A percentile compares a stretch with the other conserved stretches of the same genome.
Evolutionary conservation across 345 rosid genomes (phyloP).

Genomic region (Salix purpurea): DNA sequence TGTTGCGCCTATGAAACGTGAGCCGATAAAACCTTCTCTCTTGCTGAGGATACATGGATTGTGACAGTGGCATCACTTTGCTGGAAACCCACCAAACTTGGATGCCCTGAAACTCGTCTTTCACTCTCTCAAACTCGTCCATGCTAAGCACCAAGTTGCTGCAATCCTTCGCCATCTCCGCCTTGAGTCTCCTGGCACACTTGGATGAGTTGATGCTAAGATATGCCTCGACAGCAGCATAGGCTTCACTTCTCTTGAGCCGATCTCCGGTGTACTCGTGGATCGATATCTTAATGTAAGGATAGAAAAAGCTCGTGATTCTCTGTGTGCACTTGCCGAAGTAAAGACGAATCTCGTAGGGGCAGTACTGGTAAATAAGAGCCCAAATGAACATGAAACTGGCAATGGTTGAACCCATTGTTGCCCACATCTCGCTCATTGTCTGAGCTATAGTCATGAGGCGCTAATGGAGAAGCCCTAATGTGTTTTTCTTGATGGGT

Average conservation of each 20-base stretch:
- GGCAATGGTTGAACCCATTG: slow-evolving; percentile 56
- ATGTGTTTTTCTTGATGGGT: neutral
- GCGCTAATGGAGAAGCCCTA: neutral
- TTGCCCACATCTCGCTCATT: slow-evolving; percentile 46
- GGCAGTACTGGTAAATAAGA: slow-evolving; percentile 47
- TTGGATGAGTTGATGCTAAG: slow-evolving; percentile 39
- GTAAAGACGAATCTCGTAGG: slow-evolving; percentile 42
- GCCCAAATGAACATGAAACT: slow-evolving; percentile 61
- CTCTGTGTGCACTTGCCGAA: slow-evolving; percentile 34
- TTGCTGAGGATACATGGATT: slow-evolving; percentile 38
- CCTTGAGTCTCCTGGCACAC: slow-evolving; percentile 44
- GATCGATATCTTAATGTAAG: slow-evolving; percentile 46
- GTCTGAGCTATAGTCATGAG: slow-evolving; percentile 26
- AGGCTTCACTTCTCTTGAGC: slow-evolving; percentile 51
- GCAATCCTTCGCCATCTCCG: slow-evolving; percentile 45
- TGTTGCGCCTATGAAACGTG: slow-evolving; percentile 43
- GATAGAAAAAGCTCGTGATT: slow-evolving; percentile 32
- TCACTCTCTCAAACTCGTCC: slow-evolving; percentile 50
- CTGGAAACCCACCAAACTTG: slow-evolving; percentile 49
- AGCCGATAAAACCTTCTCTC: slow-evolving; percentile 54
- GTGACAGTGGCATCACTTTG: slow-evolving; percentile 23
- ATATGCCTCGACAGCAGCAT: slow-evolving; percentile 53
- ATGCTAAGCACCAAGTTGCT: slow-evolving; percentile 40
- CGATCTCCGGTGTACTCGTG: slow-evolving; percentile 45
- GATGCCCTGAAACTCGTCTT: slow-evolving; percentile 42